Evolutionary conservation across 257 asterid species (phyloP).

Genomic region (Sherardia arvensis): DNA sequence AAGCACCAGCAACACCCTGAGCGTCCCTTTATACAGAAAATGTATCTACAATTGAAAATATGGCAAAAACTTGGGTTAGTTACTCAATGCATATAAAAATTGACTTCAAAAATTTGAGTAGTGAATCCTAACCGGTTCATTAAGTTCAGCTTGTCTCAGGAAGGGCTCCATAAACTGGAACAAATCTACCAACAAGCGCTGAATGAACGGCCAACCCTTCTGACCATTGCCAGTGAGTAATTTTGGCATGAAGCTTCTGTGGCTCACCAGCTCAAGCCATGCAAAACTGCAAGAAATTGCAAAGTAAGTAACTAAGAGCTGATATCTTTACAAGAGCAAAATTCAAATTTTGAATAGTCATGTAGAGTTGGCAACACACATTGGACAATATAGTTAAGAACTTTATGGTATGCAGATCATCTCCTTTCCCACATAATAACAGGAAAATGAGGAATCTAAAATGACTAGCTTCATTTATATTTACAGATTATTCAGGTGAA

Average conservation of each 20-base stretch:
- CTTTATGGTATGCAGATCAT: too few relatives aligned
- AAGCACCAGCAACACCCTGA: conserved; percentile 87
- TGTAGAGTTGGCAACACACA: not conserved
- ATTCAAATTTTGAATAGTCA: too few relatives aligned
- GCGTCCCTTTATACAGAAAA: conserved; percentile 84
- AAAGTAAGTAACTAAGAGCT: not conserved
- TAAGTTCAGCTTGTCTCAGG: conserved; percentile 86
- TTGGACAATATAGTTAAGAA: not conserved
- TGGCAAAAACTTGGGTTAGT: conserved; percentile 12
- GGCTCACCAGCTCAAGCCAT: conserved; percentile 97
- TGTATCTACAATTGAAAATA: conserved; percentile 40
- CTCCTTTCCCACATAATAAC: not conserved
- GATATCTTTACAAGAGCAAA: not conserved
- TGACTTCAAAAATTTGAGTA: not conserved
- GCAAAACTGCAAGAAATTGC: conserved; percentile 69
- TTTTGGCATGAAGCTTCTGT: conserved; percentile 95
- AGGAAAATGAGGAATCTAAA: not conserved
- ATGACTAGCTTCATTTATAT: not conserved
- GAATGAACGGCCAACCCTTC: conserved; percentile 95
- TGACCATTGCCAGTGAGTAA: conserved; percentile 77
- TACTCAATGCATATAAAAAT: not conserved
- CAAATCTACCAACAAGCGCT: conserved; percentile 74
- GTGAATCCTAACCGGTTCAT: conserved; percentile 58
- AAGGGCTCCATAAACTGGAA: conserved; percentile 97
- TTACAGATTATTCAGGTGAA: not conserved